Conservation (phyloP, 306 rosid species). For the Rosa multiflora region DNA sequence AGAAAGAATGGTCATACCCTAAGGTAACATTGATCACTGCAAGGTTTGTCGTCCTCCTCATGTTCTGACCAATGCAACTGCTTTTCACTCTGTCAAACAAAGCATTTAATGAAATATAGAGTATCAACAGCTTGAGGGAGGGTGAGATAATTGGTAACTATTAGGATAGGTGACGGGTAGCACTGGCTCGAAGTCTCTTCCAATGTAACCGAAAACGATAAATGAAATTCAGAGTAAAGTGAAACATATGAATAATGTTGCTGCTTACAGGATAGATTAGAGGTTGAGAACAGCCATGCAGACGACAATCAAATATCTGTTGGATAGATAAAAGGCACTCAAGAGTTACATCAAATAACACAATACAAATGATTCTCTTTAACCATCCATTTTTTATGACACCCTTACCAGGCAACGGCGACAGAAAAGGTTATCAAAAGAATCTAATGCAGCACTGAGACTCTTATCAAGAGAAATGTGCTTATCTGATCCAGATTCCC, state of each 20-base stretch:
- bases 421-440: slow-evolving; percentile 94
- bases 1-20: slow-evolving; percentile 48
- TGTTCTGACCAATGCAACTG: slow-evolving; percentile 67
- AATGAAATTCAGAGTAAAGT: not conserved
- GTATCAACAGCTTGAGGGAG: not conserved
- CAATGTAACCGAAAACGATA: not conserved
- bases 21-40: slow-evolving; percentile 87
- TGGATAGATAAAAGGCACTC: slow-evolving; percentile 37
- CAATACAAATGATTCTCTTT: slow-evolving; percentile 5
- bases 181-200: not conserved
- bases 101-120: slow-evolving; percentile 31
- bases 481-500: slow-evolving; percentile 38
- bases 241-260: slow-evolving; percentile 15
- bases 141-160: not conserved
- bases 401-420: slow-evolving; percentile 86
- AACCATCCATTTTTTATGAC: slow-evolving; percentile 23
- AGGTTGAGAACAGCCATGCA: slow-evolving; percentile 91
- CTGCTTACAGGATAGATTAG: slow-evolving; percentile 76
- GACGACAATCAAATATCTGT: slow-evolving; percentile 92
- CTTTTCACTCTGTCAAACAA: slow-evolving; percentile 73
- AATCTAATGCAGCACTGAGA: slow-evolving; percentile 82
- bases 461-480: slow-evolving; percentile 71
- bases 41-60: slow-evolving; percentile 69
- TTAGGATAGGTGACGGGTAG: not conserved
- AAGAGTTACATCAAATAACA: slow-evolving; percentile 14